Percentiles rank a stretch among this genome's conserved stretches.
Evolutionary conservation across 2,329 filamentous ascomycete species (phyloP).

Genomic region (Fusarium sp.): DNA sequence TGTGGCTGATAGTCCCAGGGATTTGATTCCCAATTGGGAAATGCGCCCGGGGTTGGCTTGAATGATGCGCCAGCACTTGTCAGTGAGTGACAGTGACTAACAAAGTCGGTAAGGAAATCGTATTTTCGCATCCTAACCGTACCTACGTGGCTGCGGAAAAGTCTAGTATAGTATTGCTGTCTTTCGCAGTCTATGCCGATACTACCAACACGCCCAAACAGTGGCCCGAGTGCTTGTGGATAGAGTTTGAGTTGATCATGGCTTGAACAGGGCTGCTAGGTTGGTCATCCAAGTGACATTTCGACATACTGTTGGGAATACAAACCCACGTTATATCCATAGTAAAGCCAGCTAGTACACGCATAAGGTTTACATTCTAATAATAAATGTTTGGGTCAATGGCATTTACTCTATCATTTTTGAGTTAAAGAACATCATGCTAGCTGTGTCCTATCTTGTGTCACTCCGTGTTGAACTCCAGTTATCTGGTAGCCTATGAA

Average conservation of each 20-base stretch:
- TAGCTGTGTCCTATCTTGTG: background rate
- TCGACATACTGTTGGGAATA: background rate
- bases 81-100: conserved; percentile 14
- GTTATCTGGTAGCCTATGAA: background rate
- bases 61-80: conserved; percentile 7
- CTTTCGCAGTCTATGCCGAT: background rate
- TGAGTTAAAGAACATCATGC: background rate
- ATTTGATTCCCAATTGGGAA: conserved; percentile 23
- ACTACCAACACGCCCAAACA: conserved; percentile 6
- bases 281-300: background rate
- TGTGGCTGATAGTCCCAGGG: conserved; percentile 30
- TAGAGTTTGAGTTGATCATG: background rate
- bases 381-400: background rate
- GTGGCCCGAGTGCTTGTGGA: background rate
- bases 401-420: background rate
- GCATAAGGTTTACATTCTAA: background rate
- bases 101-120: conserved; percentile 23
- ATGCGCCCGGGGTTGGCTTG: conserved; percentile 18
- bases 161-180: background rate
- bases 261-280: background rate
- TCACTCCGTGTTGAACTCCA: background rate
- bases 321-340: background rate
- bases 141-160: conserved; percentile 10
- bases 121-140: conserved; percentile 18
- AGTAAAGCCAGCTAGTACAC: background rate